Base-by-base conservation (phyloP, 257 asterid species). In the Gentiana macrophylla region DNA sequence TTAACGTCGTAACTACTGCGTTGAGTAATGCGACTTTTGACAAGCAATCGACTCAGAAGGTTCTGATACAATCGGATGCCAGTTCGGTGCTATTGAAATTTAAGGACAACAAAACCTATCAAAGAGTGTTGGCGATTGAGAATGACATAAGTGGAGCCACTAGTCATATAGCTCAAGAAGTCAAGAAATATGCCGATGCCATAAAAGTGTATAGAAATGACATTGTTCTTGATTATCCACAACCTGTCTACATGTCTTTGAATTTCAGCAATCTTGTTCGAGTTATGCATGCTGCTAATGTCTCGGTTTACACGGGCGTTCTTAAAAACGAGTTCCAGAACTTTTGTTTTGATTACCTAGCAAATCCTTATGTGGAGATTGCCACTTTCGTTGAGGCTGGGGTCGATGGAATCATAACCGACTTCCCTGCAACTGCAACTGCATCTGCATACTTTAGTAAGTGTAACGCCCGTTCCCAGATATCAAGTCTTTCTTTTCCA, bases 291-390 rank as follows among this genome's bases (percentile, higher is more conserved):
- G 86, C 91, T 49, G 94, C 86, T 34, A 90, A 90, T 38, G 6
- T 86, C 70, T 84, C 89, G 3, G 92, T 90, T 3, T 86, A 84
- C 33, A 83, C 75, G 11, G 94, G 92, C 37, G 32, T 69, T 61
- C 72, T 90, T 24, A 81, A 64, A 74, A 86, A 90, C 45, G 98
- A 90, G 56, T 90, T 79, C 56, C 71, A 66, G 44, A 88, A 83
- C 75, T 72, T 90, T 45, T 69, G 74, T 7, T 78, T 90, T 52
- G 95, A 90, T 52, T 86, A 77, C 62, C 59, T 74, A 3, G 67
- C 95, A 1, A 94, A 90, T 78, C 98, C 98, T 24, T 90, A 86
- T 45, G 78, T 76, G 4, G 84, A 86, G 73, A 73, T 90, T 8
- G 68, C 71, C 66, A 86, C 94, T 35, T 50, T 79, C 45, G 5